Percentiles rank a stretch among this genome's conserved stretches.
Evolutionary conservation across 1,139 yeast species (phyloP).

Genomic region (Spathaspora sp.): DNA sequence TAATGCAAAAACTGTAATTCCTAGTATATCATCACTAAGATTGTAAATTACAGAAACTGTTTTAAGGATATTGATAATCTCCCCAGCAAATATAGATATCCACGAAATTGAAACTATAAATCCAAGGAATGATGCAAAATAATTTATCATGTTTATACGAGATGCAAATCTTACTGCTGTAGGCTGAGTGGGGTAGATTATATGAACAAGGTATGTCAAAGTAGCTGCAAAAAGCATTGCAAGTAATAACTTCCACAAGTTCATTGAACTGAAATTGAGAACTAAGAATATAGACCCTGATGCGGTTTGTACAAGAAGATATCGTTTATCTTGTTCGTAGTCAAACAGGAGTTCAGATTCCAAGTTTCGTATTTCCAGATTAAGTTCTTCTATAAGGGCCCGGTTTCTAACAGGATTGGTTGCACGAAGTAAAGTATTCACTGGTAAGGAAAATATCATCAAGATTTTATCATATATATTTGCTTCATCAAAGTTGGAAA

Average conservation of each 20-base stretch:
- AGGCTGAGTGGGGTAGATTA: constrained; percentile 7
- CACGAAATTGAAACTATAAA: constrained; percentile 68
- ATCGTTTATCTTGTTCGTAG: constrained; percentile 9
- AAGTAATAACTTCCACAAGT: constrained; percentile 13
- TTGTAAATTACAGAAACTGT: constrained; percentile 59
- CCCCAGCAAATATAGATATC: constrained; percentile 76
- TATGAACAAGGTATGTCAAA: constrained; percentile 8
- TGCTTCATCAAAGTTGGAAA: constrained; percentile 10
- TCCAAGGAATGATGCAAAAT: constrained; percentile 51
- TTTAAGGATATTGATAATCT: constrained; percentile 67
- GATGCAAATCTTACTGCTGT: constrained; percentile 1
- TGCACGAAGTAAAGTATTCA: constrained; percentile 41
- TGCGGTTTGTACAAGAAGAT: constrained; percentile 21
- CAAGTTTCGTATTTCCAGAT: constrained; percentile 3
- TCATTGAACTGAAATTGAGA: constrained; percentile 7
- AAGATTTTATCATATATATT: constrained; percentile 16
- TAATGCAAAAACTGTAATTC: constrained; percentile 84
- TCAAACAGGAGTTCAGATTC: constrained; percentile 14
- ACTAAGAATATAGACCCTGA: constrained; percentile 19
- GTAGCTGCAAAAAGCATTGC: constrained; percentile 12
- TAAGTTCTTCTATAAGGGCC: constrained; percentile 6
- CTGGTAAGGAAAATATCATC: constrained; percentile 39
- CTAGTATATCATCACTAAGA: constrained; percentile 78
- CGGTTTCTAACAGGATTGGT: constrained; percentile 50
- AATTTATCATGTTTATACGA: constrained; percentile 22